Evolutionary conservation across 768 basidiomycete genomes (phyloP), one percentile per base, ranked within the genome.

Genomic region (Imleria badia): DNA sequence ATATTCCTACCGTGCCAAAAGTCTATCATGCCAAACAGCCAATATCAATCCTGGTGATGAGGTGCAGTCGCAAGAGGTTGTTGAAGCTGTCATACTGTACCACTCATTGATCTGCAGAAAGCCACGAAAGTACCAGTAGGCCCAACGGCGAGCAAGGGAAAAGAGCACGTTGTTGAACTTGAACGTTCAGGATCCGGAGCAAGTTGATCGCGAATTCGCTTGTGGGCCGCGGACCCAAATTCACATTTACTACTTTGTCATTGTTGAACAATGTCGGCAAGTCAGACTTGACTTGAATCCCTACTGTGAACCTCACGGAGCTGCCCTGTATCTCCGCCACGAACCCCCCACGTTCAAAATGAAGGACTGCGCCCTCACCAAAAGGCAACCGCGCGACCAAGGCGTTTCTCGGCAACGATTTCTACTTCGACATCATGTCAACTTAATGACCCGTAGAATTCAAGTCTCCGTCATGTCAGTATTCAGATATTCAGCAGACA

Each of bases 341-440:
- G 42, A 17, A 45, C 35, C 31, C 35, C 31, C 29, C 29, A 41
- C 54, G 20, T n/a, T 38, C 19, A 51, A 22, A 54, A 41, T 30
- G n/a, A 29, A 38, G 41, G 35, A 23, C 15, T 45, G 45, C 31
- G 20, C 41, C 29, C 14, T 43, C 23, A 30, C 52, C n/a, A n/a
- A 50, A 48, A 15, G 51, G 51, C 45, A 34, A 20, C 55, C 60
- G 51, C 51, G 22, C 48, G 45, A 48, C 15, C 44, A 17, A 55
- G 19, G 49, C 54, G 33, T 60, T 60, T 47, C 40, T 40, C 36
- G 56, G 46, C 40, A 35, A 30, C 23, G n/a, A n/a, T 1, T 20
- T 22, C 17, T 14, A 19, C 34, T 36, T 39, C 23, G 8, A 35
- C 43, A 35, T 39, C 48, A n/a, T 50, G 51, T 31, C 35, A 5